These are phyloP conservation scores for Craterostigma plantagineum DNA, from an alignment of 257 asterid species.

Conservation along the genomic window DNA sequence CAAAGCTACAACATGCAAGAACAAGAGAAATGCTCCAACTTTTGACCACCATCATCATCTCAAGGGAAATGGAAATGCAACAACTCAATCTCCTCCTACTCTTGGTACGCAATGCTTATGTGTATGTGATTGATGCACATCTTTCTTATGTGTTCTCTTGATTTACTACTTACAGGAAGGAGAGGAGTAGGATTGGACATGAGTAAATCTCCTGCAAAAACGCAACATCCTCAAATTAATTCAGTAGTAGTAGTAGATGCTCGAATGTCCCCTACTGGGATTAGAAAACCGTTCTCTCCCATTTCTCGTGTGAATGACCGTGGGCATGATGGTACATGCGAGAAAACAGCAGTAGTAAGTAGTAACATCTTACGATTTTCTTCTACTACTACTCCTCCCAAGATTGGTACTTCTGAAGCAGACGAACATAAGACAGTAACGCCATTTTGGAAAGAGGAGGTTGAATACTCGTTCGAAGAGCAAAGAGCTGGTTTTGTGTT, in stretches of 20 bases:
- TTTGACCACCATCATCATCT: too few relatives aligned
- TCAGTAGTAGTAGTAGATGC: too few relatives aligned
- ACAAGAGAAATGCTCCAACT: too few relatives aligned
- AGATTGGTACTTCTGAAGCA: too few relatives aligned
- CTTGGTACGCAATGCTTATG: too few relatives aligned
- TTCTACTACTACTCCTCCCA: too few relatives aligned
- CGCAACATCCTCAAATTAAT: conserved; percentile 11
- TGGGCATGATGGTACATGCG: conserved; percentile 21
- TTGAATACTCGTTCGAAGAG: conserved; percentile 2
- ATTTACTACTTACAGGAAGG: conserved; percentile 24
- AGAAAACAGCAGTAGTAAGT: conserved; percentile 21
- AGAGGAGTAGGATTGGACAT: conserved; percentile 49
- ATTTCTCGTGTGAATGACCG: conserved; percentile 32
- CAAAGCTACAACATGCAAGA: conserved; percentile 10
- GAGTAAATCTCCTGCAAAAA: conserved; percentile 24
- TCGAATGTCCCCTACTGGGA: too few relatives aligned
- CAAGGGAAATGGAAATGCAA: too few relatives aligned
- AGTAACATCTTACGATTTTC: too few relatives aligned
- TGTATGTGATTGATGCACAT: background rate
- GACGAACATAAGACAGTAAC: conserved; percentile 7
- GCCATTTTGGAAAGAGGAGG: background rate
- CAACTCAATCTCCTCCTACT: too few relatives aligned
- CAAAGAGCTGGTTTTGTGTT: conserved; percentile 1
- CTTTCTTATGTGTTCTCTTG: background rate
- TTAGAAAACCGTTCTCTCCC: conserved; percentile 65